Percentiles rank a stretch among this genome's conserved stretches.
phyloP scores from a whole-genome alignment of 305 asterid genomes.

The Withania somnifera region DNA sequence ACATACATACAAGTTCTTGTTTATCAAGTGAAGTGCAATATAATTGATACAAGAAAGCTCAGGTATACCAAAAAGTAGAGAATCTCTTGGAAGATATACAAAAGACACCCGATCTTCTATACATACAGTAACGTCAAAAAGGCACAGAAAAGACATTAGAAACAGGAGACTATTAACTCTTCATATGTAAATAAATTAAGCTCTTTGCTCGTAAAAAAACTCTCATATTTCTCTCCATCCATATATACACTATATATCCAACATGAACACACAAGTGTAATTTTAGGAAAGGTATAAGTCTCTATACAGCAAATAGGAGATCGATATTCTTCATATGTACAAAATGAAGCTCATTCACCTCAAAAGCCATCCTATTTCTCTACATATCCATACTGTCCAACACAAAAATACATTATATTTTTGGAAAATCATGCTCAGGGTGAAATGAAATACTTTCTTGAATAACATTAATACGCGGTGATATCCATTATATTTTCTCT shows the following conservation, averaged over 20 bases:
- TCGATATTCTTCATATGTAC: too few relatives aligned
- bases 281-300: too few relatives aligned
- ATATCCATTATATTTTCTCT: neutral
- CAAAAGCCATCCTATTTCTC: neutral
- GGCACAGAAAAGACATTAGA: neutral
- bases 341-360: neutral
- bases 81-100: neutral
- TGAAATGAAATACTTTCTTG: neutral
- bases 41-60: neutral
- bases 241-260: neutral
- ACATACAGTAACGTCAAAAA: neutral
- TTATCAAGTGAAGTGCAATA: neutral
- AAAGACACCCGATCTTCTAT: neutral
- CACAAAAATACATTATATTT: neutral
- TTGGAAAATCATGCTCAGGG: neutral
- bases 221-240: neutral
- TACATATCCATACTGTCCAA: neutral
- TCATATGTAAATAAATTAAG: neutral
- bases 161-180: neutral
- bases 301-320: too few relatives aligned
- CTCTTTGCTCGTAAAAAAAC: neutral
- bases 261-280: too few relatives aligned
- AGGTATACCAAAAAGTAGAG: neutral
- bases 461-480: neutral
- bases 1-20: neutral